A percentile compares a stretch with the other conserved stretches of the same genome.
phyloP scores from a whole-genome alignment of 2,329 filamentous ascomycete genomes.

The Aureobasidium sp. region DNA sequence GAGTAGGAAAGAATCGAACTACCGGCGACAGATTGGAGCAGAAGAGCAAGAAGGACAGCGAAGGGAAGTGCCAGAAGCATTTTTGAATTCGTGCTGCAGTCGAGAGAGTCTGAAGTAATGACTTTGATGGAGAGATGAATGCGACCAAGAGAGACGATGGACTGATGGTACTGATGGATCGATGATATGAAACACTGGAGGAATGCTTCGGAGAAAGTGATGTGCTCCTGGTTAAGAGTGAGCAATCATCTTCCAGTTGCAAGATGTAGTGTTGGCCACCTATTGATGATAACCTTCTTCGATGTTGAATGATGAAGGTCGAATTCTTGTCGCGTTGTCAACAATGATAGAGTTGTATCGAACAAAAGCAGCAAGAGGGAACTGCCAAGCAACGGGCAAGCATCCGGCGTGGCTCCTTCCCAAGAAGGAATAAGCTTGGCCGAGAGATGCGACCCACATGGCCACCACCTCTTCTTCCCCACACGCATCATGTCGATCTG shows the following conservation, averaged over 20 bases:
- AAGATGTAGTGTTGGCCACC: not conserved
- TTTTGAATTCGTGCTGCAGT: not conserved
- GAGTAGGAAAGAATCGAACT: not conserved
- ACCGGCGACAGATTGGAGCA: not conserved
- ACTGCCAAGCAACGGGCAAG: slow-evolving; percentile 2
- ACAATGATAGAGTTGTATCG: not conserved
- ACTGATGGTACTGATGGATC: not conserved
- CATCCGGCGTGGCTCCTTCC: not conserved
- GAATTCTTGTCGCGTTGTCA: not conserved
- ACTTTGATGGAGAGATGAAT: not conserved
- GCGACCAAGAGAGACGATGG: not conserved
- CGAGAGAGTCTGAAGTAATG: not conserved
- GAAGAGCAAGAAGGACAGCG: not conserved
- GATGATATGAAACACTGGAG: not conserved
- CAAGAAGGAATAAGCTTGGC: slow-evolving; percentile 6
- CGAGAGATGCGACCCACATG: not conserved
- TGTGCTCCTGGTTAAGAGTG: not conserved
- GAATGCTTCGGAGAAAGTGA: not conserved
- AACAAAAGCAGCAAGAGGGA: not conserved
- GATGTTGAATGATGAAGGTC: not conserved
- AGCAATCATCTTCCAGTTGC: not conserved
- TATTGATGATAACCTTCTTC: not conserved
- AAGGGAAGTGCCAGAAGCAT: not conserved
- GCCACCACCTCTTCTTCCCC: not conserved
- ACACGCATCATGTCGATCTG: not conserved